Evolutionary conservation across 2,329 filamentous ascomycete species (phyloP).

Genomic region (Emmonsia crescens): DNA sequence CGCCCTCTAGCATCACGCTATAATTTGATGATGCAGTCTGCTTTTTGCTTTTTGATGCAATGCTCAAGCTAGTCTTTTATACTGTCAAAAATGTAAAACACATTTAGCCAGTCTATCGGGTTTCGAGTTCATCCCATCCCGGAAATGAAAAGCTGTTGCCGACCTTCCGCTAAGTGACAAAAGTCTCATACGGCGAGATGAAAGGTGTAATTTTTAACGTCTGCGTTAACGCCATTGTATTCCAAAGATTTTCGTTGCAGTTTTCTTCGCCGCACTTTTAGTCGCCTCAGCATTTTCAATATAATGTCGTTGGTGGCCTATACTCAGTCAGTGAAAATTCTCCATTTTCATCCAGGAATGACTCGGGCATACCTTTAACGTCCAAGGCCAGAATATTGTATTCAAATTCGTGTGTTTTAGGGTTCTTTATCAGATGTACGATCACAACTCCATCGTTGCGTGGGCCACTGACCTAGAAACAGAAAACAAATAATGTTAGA

Average conservation of each 20-base stretch:
- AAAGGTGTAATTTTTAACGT: background rate
- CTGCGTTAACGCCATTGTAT: conserved; percentile 34
- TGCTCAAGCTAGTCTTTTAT: background rate
- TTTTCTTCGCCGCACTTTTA: conserved; percentile 26
- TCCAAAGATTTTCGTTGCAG: conserved; percentile 40
- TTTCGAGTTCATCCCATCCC: background rate
- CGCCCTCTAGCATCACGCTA: background rate
- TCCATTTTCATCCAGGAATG: background rate
- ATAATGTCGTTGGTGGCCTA: conserved; percentile 35
- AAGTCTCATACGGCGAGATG: background rate
- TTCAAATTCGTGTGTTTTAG: conserved; percentile 55
- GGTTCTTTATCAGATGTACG: conserved; percentile 63
- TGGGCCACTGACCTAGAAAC: conserved; percentile 60
- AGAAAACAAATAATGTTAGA: conserved; percentile 20
- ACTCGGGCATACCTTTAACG: conserved; percentile 46
- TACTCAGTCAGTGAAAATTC: background rate
- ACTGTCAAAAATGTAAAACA: background rate
- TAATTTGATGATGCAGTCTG: too few relatives aligned
- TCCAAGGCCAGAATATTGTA: conserved; percentile 76
- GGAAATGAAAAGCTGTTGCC: background rate
- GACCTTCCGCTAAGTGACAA: background rate
- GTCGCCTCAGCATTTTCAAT: conserved; percentile 36
- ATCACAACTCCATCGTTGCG: conserved; percentile 61
- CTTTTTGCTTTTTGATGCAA: background rate
- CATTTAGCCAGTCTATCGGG: background rate